These are phyloP conservation scores for Eucalyptus tenuipes DNA, from an alignment of 345 rosid genomes.

Conservation along the genomic window DNA sequence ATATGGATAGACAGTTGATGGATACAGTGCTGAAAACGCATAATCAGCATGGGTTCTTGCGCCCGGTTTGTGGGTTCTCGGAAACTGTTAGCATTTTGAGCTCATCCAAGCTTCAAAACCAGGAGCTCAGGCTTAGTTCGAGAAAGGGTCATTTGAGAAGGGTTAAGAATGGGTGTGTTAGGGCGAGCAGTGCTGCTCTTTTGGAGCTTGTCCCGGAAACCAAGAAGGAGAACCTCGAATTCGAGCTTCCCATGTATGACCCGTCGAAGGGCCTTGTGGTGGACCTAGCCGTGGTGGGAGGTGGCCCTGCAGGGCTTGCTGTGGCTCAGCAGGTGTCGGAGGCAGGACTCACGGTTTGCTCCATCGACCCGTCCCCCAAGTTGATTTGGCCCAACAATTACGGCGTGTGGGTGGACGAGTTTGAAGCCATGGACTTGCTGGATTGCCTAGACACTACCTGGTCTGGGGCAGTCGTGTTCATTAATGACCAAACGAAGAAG, in stretches of 20 bases:
- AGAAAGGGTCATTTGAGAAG: slow-evolving; percentile 22
- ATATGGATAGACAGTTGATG: slow-evolving; percentile 20
- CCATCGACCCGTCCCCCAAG: slow-evolving; percentile 80
- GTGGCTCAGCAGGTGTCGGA: slow-evolving; percentile 93
- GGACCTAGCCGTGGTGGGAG: slow-evolving; percentile 94
- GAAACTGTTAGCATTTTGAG: slow-evolving; percentile 28
- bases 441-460: slow-evolving; percentile 95
- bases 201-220: slow-evolving; percentile 87
- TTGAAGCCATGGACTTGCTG: slow-evolving; percentile 92
- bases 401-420: slow-evolving; percentile 99
- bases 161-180: slow-evolving; percentile 12
- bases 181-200: slow-evolving; percentile 48
- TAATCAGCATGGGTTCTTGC: slow-evolving; percentile 52
- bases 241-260: slow-evolving; percentile 79
- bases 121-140: slow-evolving; percentile 29
- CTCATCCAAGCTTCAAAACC: slow-evolving; percentile 21
- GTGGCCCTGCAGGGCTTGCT: slow-evolving; percentile 97
- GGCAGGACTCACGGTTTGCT: slow-evolving; percentile 87
- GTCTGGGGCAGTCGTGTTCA: slow-evolving; percentile 86
- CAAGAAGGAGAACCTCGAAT: slow-evolving; percentile 77
- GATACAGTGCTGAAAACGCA: slow-evolving; percentile 71
- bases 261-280: slow-evolving; percentile 43
- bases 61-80: slow-evolving; percentile 42
- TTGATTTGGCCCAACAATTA: slow-evolving; percentile 98
- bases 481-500: slow-evolving; percentile 44